Percentiles rank a stretch among this genome's conserved stretches.
Conservation (phyloP, 1,139 yeast species). For the Hansenula anomala region DNA sequence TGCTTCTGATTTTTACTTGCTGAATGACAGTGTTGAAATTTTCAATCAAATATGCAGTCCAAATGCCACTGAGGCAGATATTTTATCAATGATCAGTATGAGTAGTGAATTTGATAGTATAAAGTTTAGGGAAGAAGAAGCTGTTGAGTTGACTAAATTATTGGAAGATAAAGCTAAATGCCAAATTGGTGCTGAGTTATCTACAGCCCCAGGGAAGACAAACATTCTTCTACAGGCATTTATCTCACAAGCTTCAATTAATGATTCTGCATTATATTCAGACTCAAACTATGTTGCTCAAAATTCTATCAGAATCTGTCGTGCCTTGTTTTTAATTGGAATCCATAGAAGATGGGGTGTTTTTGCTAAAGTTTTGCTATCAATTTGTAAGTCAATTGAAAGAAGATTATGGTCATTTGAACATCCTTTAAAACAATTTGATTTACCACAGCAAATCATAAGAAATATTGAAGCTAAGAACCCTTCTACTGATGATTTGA, state of each 20-base stretch:
- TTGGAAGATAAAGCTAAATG: slow-evolving; percentile 65
- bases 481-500: slow-evolving; percentile 63
- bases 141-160: slow-evolving; percentile 60
- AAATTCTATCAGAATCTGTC: slow-evolving; percentile 85
- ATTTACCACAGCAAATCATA: slow-evolving; percentile 62
- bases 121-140: slow-evolving; percentile 85
- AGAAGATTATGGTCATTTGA: slow-evolving; percentile 83
- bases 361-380: slow-evolving; percentile 66
- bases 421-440: slow-evolving; percentile 88
- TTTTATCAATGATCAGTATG: slow-evolving; percentile 83
- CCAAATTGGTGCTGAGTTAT: slow-evolving; percentile 76
- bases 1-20: slow-evolving; percentile 88
- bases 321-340: slow-evolving; percentile 86
- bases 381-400: slow-evolving; percentile 84
- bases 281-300: slow-evolving; percentile 95
- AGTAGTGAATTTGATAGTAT: slow-evolving; percentile 93
- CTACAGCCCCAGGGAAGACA: slow-evolving; percentile 80
- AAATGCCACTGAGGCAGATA: slow-evolving; percentile 87
- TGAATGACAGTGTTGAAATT: slow-evolving; percentile 82
- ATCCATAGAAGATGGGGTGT: slow-evolving; percentile 87
- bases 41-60: slow-evolving; percentile 86
- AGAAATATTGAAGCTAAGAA: slow-evolving; percentile 59
- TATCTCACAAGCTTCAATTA: slow-evolving; percentile 68
- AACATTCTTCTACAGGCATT: slow-evolving; percentile 84
- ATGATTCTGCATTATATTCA: slow-evolving; percentile 77